Base-by-base conservation (phyloP, 2,329 filamentous ascomycete genomes). In the Botrytis galanthina region DNA sequence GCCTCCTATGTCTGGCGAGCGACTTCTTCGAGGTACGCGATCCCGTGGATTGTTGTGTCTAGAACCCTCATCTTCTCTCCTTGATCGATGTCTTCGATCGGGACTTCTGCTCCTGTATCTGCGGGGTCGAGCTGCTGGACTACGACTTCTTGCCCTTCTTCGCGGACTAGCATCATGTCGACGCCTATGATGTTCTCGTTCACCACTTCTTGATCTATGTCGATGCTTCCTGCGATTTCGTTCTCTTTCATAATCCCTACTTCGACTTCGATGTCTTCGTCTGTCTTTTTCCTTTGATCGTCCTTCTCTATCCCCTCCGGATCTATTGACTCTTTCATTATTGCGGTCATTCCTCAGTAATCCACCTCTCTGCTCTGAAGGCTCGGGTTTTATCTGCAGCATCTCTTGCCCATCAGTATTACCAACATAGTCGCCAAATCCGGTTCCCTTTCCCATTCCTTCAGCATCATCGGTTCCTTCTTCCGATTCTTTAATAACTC, bases 401-500 rank as follows among this genome's bases (percentile, higher is more conserved):
- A 37, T 37, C 14, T 78, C 78, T 48, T 61, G 75, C 48, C 70
- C 78, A 20, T 73, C 67, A 16, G 75, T 70, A 22, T 78, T 81
- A 22, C 78, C 80, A 22, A 80, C 78, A 73, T 79, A 81, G 51
- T 79, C 77, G 16, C 80, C 77, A 77, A 81, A 81, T 9, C 78
- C 77, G 9, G 75, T 79, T 3, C 76, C 78, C 66, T 76, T 79
- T 20, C 77, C 79, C 29, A 78, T 73, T 46, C 77, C 79, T 14
- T 78, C 79, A 66, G 79, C 74, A 26, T 79, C 83, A 18, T 80
- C 83, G 37, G 81, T 84, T 46, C 80, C 82, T 16, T 78, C 82
- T 63, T 84, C 80, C 7, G 81, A 83, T 74, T 86, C 84, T 72
- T 84, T 87, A 57, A 90, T 81, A 12, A 85, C 86, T 74, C 85